Conservation (phyloP, 768 basidiomycete genomes). For the Suillus spraguei region DNA sequence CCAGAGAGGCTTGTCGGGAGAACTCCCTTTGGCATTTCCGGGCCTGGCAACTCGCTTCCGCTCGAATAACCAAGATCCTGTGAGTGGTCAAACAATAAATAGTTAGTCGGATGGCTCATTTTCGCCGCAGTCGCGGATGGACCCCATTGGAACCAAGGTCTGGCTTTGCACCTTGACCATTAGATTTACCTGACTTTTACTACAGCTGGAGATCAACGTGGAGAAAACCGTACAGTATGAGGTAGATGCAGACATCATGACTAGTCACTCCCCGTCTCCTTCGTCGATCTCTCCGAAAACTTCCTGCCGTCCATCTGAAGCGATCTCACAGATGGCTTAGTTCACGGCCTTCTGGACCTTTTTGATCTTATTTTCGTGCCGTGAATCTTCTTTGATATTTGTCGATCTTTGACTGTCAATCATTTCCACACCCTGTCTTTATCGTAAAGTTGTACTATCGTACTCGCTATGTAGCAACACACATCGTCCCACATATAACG, state of each 20-base stretch:
- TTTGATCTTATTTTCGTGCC: neutral
- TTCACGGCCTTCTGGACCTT: neutral
- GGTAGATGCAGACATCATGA: slow-evolving; percentile 12
- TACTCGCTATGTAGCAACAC: neutral
- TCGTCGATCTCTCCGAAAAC: neutral
- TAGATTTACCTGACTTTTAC: neutral
- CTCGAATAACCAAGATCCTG: neutral
- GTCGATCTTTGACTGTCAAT: neutral
- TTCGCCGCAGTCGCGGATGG: slow-evolving; percentile 16
- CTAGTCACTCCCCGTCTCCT: slow-evolving; percentile 2
- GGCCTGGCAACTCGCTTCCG: slow-evolving; percentile 26
- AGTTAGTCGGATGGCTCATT: neutral
- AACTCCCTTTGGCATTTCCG: slow-evolving; percentile 28
- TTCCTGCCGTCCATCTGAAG: no score
- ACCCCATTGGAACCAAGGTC: slow-evolving; percentile 24
- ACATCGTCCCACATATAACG: neutral
- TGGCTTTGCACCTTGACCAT: slow-evolving; percentile 1
- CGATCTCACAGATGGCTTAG: neutral
- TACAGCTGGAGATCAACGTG: slow-evolving; percentile 31
- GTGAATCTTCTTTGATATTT: neutral
- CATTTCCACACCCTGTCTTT: slow-evolving; percentile 2
- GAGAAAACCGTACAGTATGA: slow-evolving; percentile 33
- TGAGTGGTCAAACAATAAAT: neutral
- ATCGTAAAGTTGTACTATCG: slow-evolving; percentile 2
- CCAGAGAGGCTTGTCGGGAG: slow-evolving; percentile 31